Evolutionary conservation across 306 rosid genomes (phyloP).

Genomic region (Malus domestica): ASM211411v1 NC_041797.1:12504001-12504500

Average conservation of each 20-base stretch:
- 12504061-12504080: background rate
- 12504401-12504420: no score
- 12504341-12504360: no score
- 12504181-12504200: conserved; percentile 28
- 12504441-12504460: background rate
- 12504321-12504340: background rate
- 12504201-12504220: conserved; percentile 20
- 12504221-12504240: conserved; percentile 14
- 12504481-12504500: background rate
- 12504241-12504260: conserved; percentile 74
- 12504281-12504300: background rate
- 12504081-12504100: background rate
- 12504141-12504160: conserved; percentile 47
- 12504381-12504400: no score
- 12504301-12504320: background rate
- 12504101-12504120: conserved; percentile 56
- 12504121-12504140: conserved; percentile 65
- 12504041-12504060: no score
- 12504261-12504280: background rate
- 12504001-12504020: background rate
- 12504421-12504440: no score
- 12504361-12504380: no score
- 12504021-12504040: background rate
- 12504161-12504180: conserved; percentile 31
- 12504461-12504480: background rate